phyloP scores from a whole-genome alignment of 495 filamentous ascomycete genomes.

The Glarea lozoyensis region DNA sequence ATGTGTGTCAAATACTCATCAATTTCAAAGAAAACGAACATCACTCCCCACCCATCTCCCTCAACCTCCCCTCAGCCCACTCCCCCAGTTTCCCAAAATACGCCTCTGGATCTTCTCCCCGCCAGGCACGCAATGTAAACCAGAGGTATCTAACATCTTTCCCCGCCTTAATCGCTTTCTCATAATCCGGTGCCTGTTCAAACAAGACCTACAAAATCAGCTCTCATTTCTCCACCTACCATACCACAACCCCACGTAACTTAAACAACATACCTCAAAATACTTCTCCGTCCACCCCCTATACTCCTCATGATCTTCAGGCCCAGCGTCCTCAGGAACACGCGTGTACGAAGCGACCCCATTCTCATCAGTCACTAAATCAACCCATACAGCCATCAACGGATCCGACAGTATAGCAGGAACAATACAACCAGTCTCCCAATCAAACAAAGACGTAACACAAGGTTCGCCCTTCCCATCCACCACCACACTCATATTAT shows the following conservation, averaged over 20 bases:
- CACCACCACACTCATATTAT: slow-evolving; percentile 26
- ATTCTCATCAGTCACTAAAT: slow-evolving; percentile 25
- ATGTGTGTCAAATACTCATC: too few relatives aligned
- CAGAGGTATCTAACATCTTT: slow-evolving; percentile 28
- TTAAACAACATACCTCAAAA: slow-evolving; percentile 19
- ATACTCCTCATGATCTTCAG: slow-evolving; percentile 18
- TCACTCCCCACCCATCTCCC: not conserved
- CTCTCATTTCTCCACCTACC: too few relatives aligned
- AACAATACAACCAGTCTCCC: slow-evolving; percentile 26
- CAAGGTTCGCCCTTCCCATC: slow-evolving; percentile 19
- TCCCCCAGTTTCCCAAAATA: slow-evolving; percentile 27
- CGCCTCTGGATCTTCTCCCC: slow-evolving; percentile 25
- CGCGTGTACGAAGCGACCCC: slow-evolving; percentile 20
- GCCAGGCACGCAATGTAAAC: slow-evolving; percentile 29
- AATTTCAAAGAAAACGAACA: too few relatives aligned
- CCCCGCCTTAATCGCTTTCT: slow-evolving; percentile 25
- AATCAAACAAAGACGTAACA: slow-evolving; percentile 28
- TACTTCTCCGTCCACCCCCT: slow-evolving; percentile 23
- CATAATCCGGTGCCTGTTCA: slow-evolving; percentile 25
- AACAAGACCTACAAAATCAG: slow-evolving; percentile 15
- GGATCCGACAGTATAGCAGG: slow-evolving; percentile 29
- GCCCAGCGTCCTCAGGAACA: slow-evolving; percentile 15
- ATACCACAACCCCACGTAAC: not conserved
- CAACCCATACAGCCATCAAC: slow-evolving; percentile 21
- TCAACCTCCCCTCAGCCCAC: slow-evolving; percentile 23